Evolutionary conservation across 1,284 basidiomycete species (phyloP).

Genomic region (Ganoderma multipileum): DNA sequence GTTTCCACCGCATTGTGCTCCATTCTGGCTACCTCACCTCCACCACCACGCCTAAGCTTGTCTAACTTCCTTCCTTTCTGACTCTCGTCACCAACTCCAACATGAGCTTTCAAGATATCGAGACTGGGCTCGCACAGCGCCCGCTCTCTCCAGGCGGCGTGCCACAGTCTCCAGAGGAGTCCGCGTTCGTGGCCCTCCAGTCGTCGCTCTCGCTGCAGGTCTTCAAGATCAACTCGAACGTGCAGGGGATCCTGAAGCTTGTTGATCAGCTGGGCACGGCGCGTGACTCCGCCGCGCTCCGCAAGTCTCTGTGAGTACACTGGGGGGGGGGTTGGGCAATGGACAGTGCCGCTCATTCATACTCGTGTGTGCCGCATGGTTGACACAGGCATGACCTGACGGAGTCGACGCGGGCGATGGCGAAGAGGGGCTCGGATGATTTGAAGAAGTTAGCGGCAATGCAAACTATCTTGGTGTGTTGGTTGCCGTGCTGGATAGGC

Average conservation of each 20-base stretch:
- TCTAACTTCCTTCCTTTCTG: background rate
- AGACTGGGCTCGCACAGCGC: constrained; percentile 63
- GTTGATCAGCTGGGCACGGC: constrained; percentile 90
- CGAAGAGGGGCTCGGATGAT: constrained; percentile 92
- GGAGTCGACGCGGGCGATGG: constrained; percentile 92
- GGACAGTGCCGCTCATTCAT: constrained; percentile 8
- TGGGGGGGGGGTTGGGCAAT: background rate
- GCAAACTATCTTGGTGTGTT: constrained; percentile 58
- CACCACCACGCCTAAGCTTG: background rate
- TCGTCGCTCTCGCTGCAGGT: constrained; percentile 92
- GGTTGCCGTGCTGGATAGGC: background rate
- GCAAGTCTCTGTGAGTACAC: constrained; percentile 78
- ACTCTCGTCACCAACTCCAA: background rate
- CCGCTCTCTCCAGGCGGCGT: constrained; percentile 46
- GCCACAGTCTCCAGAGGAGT: constrained; percentile 70
- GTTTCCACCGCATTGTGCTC: background rate
- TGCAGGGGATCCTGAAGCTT: constrained; percentile 92
- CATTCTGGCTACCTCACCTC: background rate
- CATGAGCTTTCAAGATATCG: constrained; percentile 85
- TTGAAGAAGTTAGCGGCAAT: constrained; percentile 85
- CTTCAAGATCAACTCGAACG: constrained; percentile 99
- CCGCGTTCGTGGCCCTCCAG: constrained; percentile 80
- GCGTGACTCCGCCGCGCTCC: constrained; percentile 76
- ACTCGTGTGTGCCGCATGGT: background rate
- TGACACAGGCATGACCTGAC: constrained; percentile 81